Evolutionary conservation across 2,329 filamentous ascomycete species (phyloP).

Genomic region (Cadophora gregata): DNA sequence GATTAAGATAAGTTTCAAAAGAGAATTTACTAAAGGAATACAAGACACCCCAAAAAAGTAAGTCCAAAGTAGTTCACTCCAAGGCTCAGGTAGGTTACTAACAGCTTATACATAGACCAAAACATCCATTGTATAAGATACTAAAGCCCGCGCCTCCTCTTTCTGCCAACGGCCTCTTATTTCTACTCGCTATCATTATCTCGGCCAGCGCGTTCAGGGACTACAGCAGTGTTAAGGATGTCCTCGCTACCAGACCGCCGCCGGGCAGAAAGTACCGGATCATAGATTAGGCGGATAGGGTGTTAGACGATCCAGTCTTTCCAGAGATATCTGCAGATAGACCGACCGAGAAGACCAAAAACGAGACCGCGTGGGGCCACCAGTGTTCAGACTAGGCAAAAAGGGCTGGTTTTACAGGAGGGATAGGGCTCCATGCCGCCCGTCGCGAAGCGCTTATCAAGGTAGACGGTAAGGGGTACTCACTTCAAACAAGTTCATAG

Average conservation of each 20-base stretch:
- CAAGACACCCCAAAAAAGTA: slow-evolving; percentile 31
- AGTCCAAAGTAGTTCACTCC: slow-evolving; percentile 24
- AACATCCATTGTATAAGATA: slow-evolving; percentile 29
- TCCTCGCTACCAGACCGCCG: slow-evolving; percentile 23
- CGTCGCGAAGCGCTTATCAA: slow-evolving; percentile 28
- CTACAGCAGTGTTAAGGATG: slow-evolving; percentile 24
- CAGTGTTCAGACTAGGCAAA: slow-evolving; percentile 30
- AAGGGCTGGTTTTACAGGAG: slow-evolving; percentile 24
- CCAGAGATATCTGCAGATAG: slow-evolving; percentile 24
- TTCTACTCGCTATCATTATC: slow-evolving; percentile 31
- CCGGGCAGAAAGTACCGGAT: slow-evolving; percentile 25
- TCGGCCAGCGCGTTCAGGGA: slow-evolving; percentile 24
- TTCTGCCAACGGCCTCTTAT: slow-evolving; percentile 26
- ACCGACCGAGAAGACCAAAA: slow-evolving; percentile 29
- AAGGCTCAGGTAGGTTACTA: slow-evolving; percentile 23
- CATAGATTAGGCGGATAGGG: slow-evolving; percentile 20
- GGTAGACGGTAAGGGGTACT: slow-evolving; percentile 25
- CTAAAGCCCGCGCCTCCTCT: slow-evolving; percentile 25
- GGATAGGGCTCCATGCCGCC: slow-evolving; percentile 25
- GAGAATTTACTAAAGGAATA: slow-evolving; percentile 30
- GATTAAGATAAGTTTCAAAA: slow-evolving; percentile 34
- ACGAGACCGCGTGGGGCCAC: slow-evolving; percentile 23
- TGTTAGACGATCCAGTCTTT: slow-evolving; percentile 24
- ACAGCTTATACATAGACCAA: slow-evolving; percentile 27
- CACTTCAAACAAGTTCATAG: slow-evolving; percentile 25